Conservation (phyloP, 2,329 filamentous ascomycete genomes). For the Pseudocercospora pini-densiflorae region DNA sequence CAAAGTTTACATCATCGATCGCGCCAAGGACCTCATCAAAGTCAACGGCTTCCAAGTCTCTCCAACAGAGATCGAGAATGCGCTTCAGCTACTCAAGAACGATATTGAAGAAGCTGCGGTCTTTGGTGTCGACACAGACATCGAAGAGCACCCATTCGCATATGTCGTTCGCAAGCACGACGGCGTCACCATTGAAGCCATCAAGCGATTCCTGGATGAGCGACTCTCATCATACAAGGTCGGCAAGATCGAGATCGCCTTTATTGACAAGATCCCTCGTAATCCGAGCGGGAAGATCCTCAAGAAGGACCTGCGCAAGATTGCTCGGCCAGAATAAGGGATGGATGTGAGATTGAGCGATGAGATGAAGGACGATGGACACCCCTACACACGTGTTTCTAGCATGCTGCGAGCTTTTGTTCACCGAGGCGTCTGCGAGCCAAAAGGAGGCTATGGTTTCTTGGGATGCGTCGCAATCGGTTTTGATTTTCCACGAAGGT, state of each 20-base stretch:
- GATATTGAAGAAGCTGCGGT: slow-evolving; percentile 38
- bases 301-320: slow-evolving; percentile 27
- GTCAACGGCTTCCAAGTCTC: slow-evolving; percentile 42
- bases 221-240: slow-evolving; percentile 46
- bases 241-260: slow-evolving; percentile 26
- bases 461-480: background rate
- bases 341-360: background rate
- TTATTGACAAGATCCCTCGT: slow-evolving; percentile 39
- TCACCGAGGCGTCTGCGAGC: background rate
- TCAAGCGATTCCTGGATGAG: slow-evolving; percentile 38
- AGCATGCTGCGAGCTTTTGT: background rate
- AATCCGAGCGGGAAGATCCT: slow-evolving; percentile 40
- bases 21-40: slow-evolving; percentile 44
- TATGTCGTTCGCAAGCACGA: slow-evolving; percentile 27
- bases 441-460: background rate
- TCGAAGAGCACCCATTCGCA: slow-evolving; percentile 30
- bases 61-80: slow-evolving; percentile 40
- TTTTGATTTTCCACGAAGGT: background rate
- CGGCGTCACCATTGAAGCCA: slow-evolving; percentile 27
- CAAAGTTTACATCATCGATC: slow-evolving; percentile 41
- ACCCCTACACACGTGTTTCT: background rate
- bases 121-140: slow-evolving; percentile 25
- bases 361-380: background rate
- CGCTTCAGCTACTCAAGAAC: slow-evolving; percentile 29
- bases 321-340: slow-evolving; percentile 7